Evolutionary conservation across 2,329 filamentous ascomycete species (phyloP).

Genomic region (Huntiella abstrusa): DNA sequence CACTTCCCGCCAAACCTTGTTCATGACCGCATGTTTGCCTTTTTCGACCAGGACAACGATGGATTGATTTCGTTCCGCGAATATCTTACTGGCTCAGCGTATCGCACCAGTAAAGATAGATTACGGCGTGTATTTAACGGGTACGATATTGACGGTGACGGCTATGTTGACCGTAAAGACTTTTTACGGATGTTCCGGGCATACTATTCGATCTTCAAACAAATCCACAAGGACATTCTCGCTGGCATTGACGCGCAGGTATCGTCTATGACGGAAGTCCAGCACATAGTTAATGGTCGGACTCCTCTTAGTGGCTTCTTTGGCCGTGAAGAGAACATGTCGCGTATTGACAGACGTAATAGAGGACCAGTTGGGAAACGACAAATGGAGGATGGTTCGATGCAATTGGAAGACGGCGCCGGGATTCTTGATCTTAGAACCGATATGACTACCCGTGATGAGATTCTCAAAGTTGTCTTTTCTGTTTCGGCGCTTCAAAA

Average conservation of each 20-base stretch:
- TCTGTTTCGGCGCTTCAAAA: conserved; percentile 12
- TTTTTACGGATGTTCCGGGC: conserved; percentile 83
- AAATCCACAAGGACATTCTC: conserved; percentile 71
- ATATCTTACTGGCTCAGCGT: conserved; percentile 68
- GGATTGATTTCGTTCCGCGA: conserved; percentile 83
- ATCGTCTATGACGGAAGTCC: conserved; percentile 54
- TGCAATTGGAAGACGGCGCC: conserved; percentile 39
- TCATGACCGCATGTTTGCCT: conserved; percentile 89
- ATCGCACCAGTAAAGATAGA: conserved; percentile 47
- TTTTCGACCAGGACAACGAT: conserved; percentile 84
- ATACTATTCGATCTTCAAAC: conserved; percentile 78
- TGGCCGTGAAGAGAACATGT: conserved; percentile 51
- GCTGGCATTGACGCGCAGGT: conserved; percentile 61
- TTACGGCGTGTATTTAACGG: conserved; percentile 62
- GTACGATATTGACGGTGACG: conserved; percentile 80
- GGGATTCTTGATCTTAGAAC: conserved; percentile 40
- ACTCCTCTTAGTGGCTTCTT: conserved; percentile 60
- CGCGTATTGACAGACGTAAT: conserved; percentile 40
- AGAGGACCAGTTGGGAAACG: conserved; percentile 45
- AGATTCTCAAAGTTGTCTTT: conserved; percentile 38
- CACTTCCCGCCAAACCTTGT: conserved; percentile 72
- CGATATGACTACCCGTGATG: conserved; percentile 41
- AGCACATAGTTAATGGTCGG: conserved; percentile 55
- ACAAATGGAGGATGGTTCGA: conserved; percentile 41
- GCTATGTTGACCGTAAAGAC: conserved; percentile 67